Conservation (phyloP, 495 filamentous ascomycete species). For the Penicillium paxilli region DNA sequence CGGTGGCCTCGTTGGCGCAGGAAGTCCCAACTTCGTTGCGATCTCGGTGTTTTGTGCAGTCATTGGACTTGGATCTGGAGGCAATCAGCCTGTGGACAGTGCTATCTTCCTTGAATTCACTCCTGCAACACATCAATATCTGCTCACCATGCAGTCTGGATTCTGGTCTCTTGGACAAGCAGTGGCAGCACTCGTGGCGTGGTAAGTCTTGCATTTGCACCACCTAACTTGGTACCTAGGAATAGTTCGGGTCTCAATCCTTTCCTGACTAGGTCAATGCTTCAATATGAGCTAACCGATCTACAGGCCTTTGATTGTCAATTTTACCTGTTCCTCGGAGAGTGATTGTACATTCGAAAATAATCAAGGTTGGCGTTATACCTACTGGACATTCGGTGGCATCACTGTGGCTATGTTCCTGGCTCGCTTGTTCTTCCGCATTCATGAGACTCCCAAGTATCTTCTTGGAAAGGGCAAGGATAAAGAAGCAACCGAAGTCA, state of each 20-base stretch:
- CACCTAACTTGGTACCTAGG: no score
- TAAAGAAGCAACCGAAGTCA: constrained; percentile 21
- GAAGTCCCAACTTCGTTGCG: constrained; percentile 22
- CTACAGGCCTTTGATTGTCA: neutral
- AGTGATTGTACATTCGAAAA: constrained; percentile 17
- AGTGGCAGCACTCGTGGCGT: constrained; percentile 20
- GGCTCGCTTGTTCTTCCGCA: constrained; percentile 32
- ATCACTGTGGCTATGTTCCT: constrained; percentile 27
- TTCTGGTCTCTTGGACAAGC: constrained; percentile 24
- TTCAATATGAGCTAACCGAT: no score
- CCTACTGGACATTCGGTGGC: constrained; percentile 27
- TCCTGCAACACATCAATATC: constrained; percentile 24
- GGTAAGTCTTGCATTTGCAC: constrained; percentile 10
- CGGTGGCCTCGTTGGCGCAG: constrained; percentile 27
- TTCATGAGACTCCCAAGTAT: constrained; percentile 24
- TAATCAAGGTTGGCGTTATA: constrained; percentile 31
- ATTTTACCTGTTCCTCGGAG: constrained; percentile 1
- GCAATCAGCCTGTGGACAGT: constrained; percentile 23
- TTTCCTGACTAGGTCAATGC: no score
- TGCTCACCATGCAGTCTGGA: constrained; percentile 18
- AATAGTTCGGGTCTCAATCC: no score
- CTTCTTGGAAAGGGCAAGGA: constrained; percentile 21
- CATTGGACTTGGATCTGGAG: constrained; percentile 23
- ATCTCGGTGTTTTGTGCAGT: constrained; percentile 23
- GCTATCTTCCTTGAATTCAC: constrained; percentile 20